phyloP scores from a whole-genome alignment of 805 yeast genomes.

The Kazachstania taianensis region DNA sequence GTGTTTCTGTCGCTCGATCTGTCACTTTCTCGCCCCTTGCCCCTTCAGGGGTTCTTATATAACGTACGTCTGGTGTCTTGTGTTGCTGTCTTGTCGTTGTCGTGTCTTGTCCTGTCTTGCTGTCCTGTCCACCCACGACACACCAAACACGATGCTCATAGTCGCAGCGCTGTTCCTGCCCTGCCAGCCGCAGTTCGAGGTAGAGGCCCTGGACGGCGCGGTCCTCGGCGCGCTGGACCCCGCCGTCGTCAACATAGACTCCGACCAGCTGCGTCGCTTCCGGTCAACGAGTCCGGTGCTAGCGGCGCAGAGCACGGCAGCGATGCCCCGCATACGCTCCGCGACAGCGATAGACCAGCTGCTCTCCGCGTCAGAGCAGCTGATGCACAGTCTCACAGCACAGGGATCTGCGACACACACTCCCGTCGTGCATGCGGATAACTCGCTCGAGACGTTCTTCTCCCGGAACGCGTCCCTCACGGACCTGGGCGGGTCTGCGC shows the following conservation, averaged over 20 bases:
- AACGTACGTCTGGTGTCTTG: not conserved
- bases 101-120: not conserved
- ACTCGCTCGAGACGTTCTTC: not conserved
- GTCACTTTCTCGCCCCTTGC: not conserved
- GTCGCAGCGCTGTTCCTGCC: conserved; percentile 68
- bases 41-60: too few species aligned
- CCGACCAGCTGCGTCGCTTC: conserved; percentile 1
- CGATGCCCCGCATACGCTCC: conserved; percentile 6
- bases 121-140: not conserved
- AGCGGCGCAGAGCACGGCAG: conserved; percentile 6
- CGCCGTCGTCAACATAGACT: conserved; percentile 1
- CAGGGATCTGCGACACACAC: conserved; percentile 17
- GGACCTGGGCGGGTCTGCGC: not conserved
- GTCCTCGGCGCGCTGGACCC: conserved; percentile 2
- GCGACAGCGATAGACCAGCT: conserved; percentile 8
- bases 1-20: not conserved
- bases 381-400: conserved; percentile 28
- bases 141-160: conserved; percentile 26
- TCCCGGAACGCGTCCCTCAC: conserved; percentile 3
- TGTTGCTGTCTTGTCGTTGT: not conserved
- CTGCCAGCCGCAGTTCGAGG: conserved; percentile 49
- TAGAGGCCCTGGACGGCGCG: conserved; percentile 13
- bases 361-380: conserved; percentile 23
- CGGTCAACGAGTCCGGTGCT: conserved; percentile 1
- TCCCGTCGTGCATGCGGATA: not conserved